Percentiles rank a stretch among this genome's conserved stretches.
Evolutionary conservation across 2,329 filamentous ascomycete genomes (phyloP).

Genomic region (Fusarium keratoplasticum): DNA sequence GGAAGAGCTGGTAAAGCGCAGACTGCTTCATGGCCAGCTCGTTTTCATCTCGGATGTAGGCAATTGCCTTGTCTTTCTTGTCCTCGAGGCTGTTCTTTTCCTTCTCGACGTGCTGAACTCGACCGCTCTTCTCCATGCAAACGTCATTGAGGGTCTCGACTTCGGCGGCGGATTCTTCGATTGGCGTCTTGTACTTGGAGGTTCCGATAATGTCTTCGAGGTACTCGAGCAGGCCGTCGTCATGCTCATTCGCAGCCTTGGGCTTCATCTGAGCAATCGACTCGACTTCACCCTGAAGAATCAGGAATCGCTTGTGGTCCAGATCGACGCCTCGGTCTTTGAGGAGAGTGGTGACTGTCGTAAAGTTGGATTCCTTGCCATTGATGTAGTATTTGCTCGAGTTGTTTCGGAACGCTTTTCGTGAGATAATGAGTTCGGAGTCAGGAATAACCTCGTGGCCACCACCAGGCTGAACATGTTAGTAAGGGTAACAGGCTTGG

Average conservation of each 20-base stretch:
- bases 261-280: constrained; percentile 99
- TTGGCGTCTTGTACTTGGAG: constrained; percentile 97
- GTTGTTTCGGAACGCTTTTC: constrained; percentile 97
- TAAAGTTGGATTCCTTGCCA: constrained; percentile 89
- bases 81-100: constrained; percentile 93
- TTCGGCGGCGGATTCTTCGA: constrained; percentile 91
- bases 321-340: constrained; percentile 91
- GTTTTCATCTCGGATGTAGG: constrained; percentile 92
- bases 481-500: constrained; percentile 25
- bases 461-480: constrained; percentile 70
- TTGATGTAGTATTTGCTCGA: constrained; percentile 99
- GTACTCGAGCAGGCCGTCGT: constrained; percentile 95
- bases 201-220: constrained; percentile 99
- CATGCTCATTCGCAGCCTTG: constrained; percentile 93
- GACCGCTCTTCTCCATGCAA: constrained; percentile 92
- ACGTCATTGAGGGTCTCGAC: constrained; percentile 94
- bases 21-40: constrained; percentile 91
- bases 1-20: constrained; percentile 91
- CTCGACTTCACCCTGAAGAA: constrained; percentile 97
- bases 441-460: constrained; percentile 82
- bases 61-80: constrained; percentile 94
- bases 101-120: constrained; percentile 98
- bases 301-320: constrained; percentile 97
- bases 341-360: constrained; percentile 86
- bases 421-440: constrained; percentile 87